phyloP scores from a whole-genome alignment of 345 rosid species.

The Geranium brycei region DNA sequence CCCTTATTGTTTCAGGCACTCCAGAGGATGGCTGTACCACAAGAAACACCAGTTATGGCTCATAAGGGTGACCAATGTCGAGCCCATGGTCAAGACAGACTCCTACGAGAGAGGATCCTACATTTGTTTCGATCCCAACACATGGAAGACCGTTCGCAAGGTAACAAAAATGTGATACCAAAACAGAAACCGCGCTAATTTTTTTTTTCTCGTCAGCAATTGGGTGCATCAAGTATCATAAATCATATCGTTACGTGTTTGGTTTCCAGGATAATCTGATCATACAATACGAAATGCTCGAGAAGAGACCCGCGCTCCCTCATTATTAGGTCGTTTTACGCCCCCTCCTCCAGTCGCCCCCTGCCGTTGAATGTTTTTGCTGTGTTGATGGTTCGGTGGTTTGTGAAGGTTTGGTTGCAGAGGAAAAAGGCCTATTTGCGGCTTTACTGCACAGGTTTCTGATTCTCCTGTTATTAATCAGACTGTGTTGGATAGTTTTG shows the following conservation, averaged over 20 bases:
- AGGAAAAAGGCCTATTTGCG: no score
- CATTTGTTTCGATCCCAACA: conserved; percentile 70
- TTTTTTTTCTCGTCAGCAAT: no score
- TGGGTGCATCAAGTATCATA: no score
- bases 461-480: no score
- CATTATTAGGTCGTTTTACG: conserved; percentile 22
- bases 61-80: conserved; percentile 52
- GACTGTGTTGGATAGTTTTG: no score
- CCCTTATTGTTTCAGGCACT: conserved; percentile 39
- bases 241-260: background rate
- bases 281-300: conserved; percentile 62
- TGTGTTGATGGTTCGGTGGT: no score
- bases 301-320: conserved; percentile 80
- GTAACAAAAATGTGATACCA: conserved; percentile 14
- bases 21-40: conserved; percentile 89
- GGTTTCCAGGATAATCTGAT: conserved; percentile 68
- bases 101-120: conserved; percentile 76
- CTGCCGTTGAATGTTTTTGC: background rate
- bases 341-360: background rate
- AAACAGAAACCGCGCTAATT: no score
- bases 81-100: conserved; percentile 70
- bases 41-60: conserved; percentile 73
- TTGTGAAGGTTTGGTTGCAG: no score
- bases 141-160: conserved; percentile 67
- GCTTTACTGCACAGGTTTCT: no score